Evolutionary conservation across 2,329 filamentous ascomycete species (phyloP), one percentile per base, ranked within the genome.

Genomic region (Microcyclosporella mali): DNA sequence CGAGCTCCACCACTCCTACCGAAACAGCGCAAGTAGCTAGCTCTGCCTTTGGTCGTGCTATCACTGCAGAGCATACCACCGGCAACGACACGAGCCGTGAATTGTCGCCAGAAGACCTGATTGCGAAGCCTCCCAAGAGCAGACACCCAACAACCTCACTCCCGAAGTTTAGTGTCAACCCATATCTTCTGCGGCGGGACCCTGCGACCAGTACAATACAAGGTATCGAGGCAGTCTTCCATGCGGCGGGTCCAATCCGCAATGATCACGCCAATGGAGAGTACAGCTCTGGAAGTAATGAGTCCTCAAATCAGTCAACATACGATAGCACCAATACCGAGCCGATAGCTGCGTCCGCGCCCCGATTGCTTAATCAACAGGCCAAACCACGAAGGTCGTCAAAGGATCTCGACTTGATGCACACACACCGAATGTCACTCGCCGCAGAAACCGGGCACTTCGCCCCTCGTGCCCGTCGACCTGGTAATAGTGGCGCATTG

Each of bases 371-470:
- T 6, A 56, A 40, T 11, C 40, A 41, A 15, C 43, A 34, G 17
- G 14, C 41, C 28, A 41, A 46, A 15, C 49, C 49, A 15, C 46
- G 50, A 25, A 40, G 55, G 18, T 46, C 50, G 21, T 56, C 59
- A 15, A 17, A 44, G 2, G 60, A 62, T 35, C 47, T 64, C 9
- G 56, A 63, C 33, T 56, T 71, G 18, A 66, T 73, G 42, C 63
- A 70, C 41, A 70, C 56, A 44, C 70, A 72, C 49, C 69, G 71
- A 25, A 57, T 70, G 41, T 73, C 70, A 4, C 71, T 72, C 49
- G 70, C 70, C 25, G 71, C 71, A 14, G 71, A 74, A 56, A 73
- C 69, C 28, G 71, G 71, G 12, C 70, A 73, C 48, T 61, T 74
- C 17, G 56, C 55, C 9, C 60, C 61, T 10, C 50, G 58, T 14